Evolutionary conservation across 2,329 filamentous ascomycete genomes (phyloP).

Genomic region (Xylariaceae sp.): DNA sequence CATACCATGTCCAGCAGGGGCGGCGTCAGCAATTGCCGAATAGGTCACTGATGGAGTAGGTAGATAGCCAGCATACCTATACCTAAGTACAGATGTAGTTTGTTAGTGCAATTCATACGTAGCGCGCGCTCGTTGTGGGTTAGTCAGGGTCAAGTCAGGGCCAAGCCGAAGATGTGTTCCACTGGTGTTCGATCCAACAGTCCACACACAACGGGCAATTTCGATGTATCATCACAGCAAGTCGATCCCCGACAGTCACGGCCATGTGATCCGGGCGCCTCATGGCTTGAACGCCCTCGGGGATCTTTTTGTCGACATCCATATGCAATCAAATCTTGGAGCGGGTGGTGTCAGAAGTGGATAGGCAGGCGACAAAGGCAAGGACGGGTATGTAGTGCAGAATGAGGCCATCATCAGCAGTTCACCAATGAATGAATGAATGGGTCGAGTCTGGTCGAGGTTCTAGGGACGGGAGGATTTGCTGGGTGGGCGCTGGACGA

Average conservation of each 20-base stretch:
- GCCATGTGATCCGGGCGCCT: slow-evolving; percentile 1
- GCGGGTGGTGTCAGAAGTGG: background rate
- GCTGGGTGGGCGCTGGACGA: too few species aligned
- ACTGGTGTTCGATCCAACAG: too few species aligned
- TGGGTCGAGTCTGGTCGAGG: slow-evolving; percentile 8
- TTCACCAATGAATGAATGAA: slow-evolving; percentile 8
- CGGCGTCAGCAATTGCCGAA: background rate
- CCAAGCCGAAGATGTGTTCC: too few species aligned
- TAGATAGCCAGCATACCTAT: background rate
- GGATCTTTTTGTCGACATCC: background rate
- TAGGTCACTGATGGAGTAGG: slow-evolving; percentile 22
- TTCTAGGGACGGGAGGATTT: too few species aligned
- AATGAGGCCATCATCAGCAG: slow-evolving; percentile 23
- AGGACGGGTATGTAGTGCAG: slow-evolving; percentile 5
- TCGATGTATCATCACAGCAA: background rate
- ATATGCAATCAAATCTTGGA: background rate
- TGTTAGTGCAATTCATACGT: too few species aligned
- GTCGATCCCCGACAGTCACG: slow-evolving; percentile 8
- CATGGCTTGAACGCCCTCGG: background rate
- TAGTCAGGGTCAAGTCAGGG: too few species aligned
- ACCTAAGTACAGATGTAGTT: too few species aligned
- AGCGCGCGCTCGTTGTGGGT: background rate
- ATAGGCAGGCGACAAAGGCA: background rate
- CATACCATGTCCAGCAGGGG: background rate
- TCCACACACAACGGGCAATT: background rate